A percentile compares a stretch with the other conserved stretches of the same genome.
These are phyloP conservation scores for Somion occarium DNA, from an alignment of 1,284 basidiomycete genomes.

Conservation along the genomic window DNA sequence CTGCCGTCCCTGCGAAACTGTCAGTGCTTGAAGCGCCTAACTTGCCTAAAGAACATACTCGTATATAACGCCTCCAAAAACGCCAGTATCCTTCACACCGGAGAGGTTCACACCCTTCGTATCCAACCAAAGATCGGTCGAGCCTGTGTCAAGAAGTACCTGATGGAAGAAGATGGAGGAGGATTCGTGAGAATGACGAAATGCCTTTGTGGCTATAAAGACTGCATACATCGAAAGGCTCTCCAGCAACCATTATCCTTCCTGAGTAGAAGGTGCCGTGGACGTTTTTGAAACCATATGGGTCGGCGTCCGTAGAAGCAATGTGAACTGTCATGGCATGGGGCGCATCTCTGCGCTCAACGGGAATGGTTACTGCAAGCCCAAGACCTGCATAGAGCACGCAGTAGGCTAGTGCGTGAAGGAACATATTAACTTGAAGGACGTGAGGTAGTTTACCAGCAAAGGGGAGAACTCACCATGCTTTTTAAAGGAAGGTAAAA, in stretches of 20 bases:
- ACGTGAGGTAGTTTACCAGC: too few species aligned
- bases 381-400: too few species aligned
- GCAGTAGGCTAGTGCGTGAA: too few species aligned
- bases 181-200: background rate
- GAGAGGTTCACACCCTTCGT: background rate
- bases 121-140: conserved; percentile 5
- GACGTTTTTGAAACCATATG: background rate
- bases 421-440: too few species aligned
- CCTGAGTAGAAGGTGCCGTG: background rate
- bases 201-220: background rate
- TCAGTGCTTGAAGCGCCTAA: background rate
- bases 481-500: too few species aligned
- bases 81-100: background rate
- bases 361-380: too few species aligned
- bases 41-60: background rate
- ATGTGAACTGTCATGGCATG: too few species aligned
- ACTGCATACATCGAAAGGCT: background rate
- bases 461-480: too few species aligned
- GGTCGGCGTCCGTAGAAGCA: conserved; percentile 1
- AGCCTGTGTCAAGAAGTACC: conserved; percentile 7
- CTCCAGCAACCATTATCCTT: background rate
- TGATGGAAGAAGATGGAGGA: background rate
- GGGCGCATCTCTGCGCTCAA: too few species aligned
- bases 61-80: background rate
- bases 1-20: background rate